Evolutionary conservation across 2,329 filamentous ascomycete genomes (phyloP).

Genomic region (Fonsecaea erecta): DNA sequence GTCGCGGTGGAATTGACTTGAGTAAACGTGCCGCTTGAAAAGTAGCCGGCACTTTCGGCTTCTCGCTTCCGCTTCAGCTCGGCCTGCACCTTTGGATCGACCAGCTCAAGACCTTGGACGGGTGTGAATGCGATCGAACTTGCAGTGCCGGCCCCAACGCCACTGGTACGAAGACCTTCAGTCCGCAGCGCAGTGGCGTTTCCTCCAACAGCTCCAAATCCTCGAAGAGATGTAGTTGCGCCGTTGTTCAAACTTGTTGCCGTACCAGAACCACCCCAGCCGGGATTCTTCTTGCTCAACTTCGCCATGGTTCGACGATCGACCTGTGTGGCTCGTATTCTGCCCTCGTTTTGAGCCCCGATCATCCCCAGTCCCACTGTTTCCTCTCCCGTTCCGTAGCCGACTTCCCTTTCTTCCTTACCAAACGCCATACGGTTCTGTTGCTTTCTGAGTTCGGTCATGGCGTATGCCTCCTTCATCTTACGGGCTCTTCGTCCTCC

Average conservation of each 20-base stretch:
- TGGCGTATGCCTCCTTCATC: constrained; percentile 93
- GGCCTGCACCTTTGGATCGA: constrained; percentile 87
- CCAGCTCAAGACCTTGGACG: constrained; percentile 90
- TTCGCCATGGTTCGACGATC: constrained; percentile 93
- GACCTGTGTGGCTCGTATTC: constrained; percentile 84
- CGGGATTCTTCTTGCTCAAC: constrained; percentile 91
- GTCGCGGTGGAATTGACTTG: constrained; percentile 61
- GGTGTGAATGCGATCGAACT: constrained; percentile 92
- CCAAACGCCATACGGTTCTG: constrained; percentile 97
- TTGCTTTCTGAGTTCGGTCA: constrained; percentile 94
- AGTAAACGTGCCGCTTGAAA: constrained; percentile 96
- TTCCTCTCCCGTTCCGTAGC: constrained; percentile 82
- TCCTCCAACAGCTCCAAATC: constrained; percentile 65
- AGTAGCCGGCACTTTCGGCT: constrained; percentile 93
- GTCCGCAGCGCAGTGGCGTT: constrained; percentile 71
- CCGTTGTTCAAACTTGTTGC: constrained; percentile 61
- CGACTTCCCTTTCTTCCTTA: constrained; percentile 91
- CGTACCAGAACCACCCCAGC: constrained; percentile 71
- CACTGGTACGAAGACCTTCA: constrained; percentile 78
- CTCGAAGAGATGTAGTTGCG: constrained; percentile 78
- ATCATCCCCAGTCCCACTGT: constrained; percentile 96
- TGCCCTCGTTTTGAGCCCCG: constrained; percentile 83
- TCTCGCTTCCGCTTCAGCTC: constrained; percentile 89
- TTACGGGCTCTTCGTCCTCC: constrained; percentile 88
- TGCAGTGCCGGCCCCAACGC: constrained; percentile 80